Conservation (phyloP, 2,329 filamentous ascomycete species). For the Aureobasidium namibiae region DNA sequence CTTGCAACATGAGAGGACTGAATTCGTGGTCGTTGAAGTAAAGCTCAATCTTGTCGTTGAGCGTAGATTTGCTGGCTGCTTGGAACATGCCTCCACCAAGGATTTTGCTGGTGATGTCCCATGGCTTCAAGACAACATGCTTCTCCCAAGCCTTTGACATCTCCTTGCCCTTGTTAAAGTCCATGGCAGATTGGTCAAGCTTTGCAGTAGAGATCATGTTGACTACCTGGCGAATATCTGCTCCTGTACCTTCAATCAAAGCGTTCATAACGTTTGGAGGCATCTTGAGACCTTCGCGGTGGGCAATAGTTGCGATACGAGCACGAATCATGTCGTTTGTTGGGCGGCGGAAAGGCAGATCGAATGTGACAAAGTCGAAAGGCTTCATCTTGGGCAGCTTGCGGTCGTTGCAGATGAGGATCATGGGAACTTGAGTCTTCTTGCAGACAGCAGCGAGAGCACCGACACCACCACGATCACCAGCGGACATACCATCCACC, state of each 20-base stretch:
- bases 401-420: slow-evolving; percentile 96
- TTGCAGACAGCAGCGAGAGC: slow-evolving; percentile 90
- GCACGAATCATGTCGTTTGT: slow-evolving; percentile 86
- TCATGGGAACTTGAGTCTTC: slow-evolving; percentile 89
- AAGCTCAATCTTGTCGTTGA: slow-evolving; percentile 97
- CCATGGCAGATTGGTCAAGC: slow-evolving; percentile 70
- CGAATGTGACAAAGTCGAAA: slow-evolving; percentile 78
- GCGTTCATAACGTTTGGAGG: slow-evolving; percentile 78
- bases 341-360: slow-evolving; percentile 80
- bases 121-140: slow-evolving; percentile 90
- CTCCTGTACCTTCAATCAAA: slow-evolving; percentile 88
- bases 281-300: slow-evolving; percentile 80
- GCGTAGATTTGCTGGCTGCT: slow-evolving; percentile 68
- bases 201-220: slow-evolving; percentile 97
- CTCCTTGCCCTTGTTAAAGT: slow-evolving; percentile 76
- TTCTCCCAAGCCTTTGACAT: slow-evolving; percentile 99
- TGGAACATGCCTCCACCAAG: slow-evolving; percentile 81
- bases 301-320: slow-evolving; percentile 90
- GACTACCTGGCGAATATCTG: slow-evolving; percentile 95
- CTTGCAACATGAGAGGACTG: slow-evolving; percentile 94
- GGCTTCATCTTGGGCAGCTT: slow-evolving; percentile 95
- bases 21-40: slow-evolving; percentile 99
- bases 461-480: slow-evolving; percentile 90
- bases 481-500: slow-evolving; percentile 97
- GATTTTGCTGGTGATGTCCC: slow-evolving; percentile 95